phyloP scores from a whole-genome alignment of 495 filamentous ascomycete genomes.

The Trichoderma virens region DNA sequence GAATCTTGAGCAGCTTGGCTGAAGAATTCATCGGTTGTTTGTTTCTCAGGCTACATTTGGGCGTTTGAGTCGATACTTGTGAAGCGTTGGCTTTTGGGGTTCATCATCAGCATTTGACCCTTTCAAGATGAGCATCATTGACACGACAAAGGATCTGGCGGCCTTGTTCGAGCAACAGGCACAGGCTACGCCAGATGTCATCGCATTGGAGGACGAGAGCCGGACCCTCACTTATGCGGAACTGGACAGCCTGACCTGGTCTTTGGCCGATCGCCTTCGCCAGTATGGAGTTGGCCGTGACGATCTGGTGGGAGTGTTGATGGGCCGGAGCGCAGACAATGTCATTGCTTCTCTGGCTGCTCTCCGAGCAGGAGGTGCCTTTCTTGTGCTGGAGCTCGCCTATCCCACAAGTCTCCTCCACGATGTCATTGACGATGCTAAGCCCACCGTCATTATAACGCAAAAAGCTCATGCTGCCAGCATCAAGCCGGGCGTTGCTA shows the following conservation, averaged over 20 bases:
- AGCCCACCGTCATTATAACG: constrained; percentile 54
- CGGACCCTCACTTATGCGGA: constrained; percentile 51
- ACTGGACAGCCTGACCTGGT: constrained; percentile 49
- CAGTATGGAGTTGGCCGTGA: constrained; percentile 50
- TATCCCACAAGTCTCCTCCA: constrained; percentile 57
- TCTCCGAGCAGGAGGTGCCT: constrained; percentile 60
- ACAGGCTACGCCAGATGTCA: constrained; percentile 46
- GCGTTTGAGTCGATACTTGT: too few species aligned
- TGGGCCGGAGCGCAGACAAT: constrained; percentile 60
- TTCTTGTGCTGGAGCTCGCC: constrained; percentile 60
- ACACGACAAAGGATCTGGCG: constrained; percentile 54
- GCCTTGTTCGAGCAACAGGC: constrained; percentile 53
- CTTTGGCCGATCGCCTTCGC: constrained; percentile 47
- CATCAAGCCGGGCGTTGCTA: constrained; percentile 45
- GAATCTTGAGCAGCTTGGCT: neutral
- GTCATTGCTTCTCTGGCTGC: constrained; percentile 62
- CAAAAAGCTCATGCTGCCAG: constrained; percentile 45
- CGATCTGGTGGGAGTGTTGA: constrained; percentile 54
- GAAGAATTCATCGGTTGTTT: neutral
- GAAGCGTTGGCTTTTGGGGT: neutral
- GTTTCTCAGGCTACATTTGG: neutral
- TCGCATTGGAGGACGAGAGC: constrained; percentile 54
- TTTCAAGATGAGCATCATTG: constrained; percentile 46
- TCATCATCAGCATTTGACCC: neutral
- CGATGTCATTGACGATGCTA: constrained; percentile 60